phyloP scores from a whole-genome alignment of 441 rosid species.

The Gossypium armourianum region DNA sequence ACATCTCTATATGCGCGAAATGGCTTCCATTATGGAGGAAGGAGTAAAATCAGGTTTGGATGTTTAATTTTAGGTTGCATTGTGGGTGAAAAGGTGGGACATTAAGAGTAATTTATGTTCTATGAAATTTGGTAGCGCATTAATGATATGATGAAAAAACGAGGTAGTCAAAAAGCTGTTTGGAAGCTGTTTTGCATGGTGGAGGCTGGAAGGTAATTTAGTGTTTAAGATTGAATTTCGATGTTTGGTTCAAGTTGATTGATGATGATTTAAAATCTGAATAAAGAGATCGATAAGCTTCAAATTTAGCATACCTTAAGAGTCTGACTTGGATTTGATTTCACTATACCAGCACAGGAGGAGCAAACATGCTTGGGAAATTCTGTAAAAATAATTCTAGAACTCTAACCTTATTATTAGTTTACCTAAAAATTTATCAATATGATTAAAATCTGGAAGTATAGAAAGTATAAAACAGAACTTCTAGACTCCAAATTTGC shows the following conservation, averaged over 20 bases:
- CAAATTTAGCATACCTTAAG: neutral
- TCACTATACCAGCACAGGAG: neutral
- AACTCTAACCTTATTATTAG: neutral
- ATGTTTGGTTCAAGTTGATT: neutral
- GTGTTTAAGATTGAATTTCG: neutral
- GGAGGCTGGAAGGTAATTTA: neutral
- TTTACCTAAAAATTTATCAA: neutral
- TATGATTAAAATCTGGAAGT: neutral
- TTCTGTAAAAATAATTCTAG: neutral
- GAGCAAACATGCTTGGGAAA: neutral
- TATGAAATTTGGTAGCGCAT: neutral
- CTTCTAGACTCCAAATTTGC: neutral
- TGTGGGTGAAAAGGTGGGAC: neutral
- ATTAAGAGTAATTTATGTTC: neutral
- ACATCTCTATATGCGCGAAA: neutral
- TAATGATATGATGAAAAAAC: neutral
- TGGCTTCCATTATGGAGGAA: neutral
- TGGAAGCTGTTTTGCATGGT: neutral
- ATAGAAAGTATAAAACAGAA: neutral
- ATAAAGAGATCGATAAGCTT: neutral
- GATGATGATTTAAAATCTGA: constrained; percentile 1
- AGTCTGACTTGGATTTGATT: neutral
- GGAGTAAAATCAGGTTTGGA: neutral
- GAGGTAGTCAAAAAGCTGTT: neutral
- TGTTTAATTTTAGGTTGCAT: neutral